These are phyloP conservation scores for Penicillium samsonianum DNA, from an alignment of 495 filamentous ascomycete genomes.

Conservation along the genomic window DNA sequence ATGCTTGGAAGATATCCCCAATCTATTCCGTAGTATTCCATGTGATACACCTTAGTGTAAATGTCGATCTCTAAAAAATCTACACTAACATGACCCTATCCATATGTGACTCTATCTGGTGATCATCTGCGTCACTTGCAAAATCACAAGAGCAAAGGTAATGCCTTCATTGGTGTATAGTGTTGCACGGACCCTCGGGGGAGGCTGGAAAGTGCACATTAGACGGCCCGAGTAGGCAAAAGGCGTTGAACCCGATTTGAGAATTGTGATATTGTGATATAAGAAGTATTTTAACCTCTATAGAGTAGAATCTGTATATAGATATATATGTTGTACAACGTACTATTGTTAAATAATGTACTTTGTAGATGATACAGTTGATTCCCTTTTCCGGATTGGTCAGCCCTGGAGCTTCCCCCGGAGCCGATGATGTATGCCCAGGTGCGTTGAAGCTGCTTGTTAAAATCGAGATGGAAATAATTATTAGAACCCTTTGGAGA, in stretches of 20 bases:
- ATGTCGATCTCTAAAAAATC: background rate
- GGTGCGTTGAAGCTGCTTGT: conserved; percentile 9
- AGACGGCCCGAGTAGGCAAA: background rate
- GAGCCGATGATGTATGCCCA: conserved; percentile 6
- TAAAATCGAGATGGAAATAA: background rate
- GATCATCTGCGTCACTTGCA: conserved; percentile 24
- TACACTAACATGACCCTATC: background rate
- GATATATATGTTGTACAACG: background rate
- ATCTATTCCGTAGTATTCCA: background rate
- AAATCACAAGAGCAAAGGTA: conserved; percentile 22
- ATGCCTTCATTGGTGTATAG: conserved; percentile 18
- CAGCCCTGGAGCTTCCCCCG: background rate
- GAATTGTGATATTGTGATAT: background rate
- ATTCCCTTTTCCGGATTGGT: conserved; percentile 9
- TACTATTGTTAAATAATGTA: background rate
- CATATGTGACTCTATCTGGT: conserved; percentile 15
- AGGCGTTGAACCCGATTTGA: background rate
- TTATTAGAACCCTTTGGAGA: background rate
- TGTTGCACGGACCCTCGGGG: conserved; percentile 21
- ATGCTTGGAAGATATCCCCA: no score
- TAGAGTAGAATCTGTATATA: background rate
- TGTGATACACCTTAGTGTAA: background rate
- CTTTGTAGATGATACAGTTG: conserved; percentile 1
- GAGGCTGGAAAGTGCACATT: conserved; percentile 2
- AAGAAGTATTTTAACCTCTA: background rate